Evolutionary conservation across 257 asterid genomes (phyloP).

Genomic region (Parsonsia alboflavescens): DNA sequence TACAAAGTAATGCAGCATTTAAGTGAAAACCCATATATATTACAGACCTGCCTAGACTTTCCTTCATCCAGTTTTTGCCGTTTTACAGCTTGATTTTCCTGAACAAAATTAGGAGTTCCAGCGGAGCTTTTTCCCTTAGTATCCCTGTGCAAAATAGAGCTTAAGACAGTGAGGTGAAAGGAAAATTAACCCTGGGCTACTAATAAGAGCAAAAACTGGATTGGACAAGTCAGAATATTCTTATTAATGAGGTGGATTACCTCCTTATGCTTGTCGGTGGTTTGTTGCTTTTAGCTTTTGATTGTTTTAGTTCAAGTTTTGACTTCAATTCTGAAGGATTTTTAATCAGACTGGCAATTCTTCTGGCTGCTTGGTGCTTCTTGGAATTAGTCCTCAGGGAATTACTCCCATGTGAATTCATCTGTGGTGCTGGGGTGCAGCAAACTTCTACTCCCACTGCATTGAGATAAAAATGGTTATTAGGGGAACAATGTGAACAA

Average conservation of each 20-base stretch:
- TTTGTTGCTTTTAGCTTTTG: slow-evolving; percentile 44
- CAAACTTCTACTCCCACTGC: slow-evolving; percentile 34
- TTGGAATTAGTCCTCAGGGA: slow-evolving; percentile 28
- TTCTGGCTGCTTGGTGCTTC: slow-evolving; percentile 54
- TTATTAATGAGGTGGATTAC: slow-evolving; percentile 19
- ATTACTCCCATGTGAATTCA: slow-evolving; percentile 8
- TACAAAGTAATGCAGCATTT: not conserved
- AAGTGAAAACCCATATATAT: not conserved
- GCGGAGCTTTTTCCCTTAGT: slow-evolving; percentile 34
- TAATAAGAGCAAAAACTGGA: not conserved
- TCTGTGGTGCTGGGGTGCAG: slow-evolving; percentile 63
- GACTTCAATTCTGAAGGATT: slow-evolving; percentile 65
- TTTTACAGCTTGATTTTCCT: slow-evolving; percentile 85
- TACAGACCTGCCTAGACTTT: slow-evolving; percentile 63
- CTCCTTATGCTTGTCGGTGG: slow-evolving; percentile 55
- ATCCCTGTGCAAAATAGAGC: slow-evolving; percentile 34
- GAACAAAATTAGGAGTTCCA: slow-evolving; percentile 61
- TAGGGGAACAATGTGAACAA: not conserved
- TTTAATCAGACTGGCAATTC: slow-evolving; percentile 53
- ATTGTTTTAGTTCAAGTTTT: slow-evolving; percentile 42
- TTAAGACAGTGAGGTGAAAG: not conserved
- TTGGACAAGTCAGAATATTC: not conserved
- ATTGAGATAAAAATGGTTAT: not conserved
- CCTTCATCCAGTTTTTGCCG: slow-evolving; percentile 90
- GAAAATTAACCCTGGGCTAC: not conserved